phyloP scores from a whole-genome alignment of 441 rosid genomes.

The Mallotus repandus region DNA sequence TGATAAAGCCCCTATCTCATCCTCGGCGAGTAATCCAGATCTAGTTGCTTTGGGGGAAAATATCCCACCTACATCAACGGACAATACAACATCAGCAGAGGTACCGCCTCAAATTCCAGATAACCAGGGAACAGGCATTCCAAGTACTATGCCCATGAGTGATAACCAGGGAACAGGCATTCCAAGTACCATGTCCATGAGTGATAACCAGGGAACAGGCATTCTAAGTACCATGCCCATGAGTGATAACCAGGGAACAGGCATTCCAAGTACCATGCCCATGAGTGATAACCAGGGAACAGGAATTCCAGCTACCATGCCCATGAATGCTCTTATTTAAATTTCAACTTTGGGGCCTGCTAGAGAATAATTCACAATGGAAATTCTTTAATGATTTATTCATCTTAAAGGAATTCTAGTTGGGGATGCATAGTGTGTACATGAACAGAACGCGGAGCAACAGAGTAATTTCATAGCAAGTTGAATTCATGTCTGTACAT shows the following conservation, averaged over 20 bases:
- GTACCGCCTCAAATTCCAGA: slow-evolving; percentile 30
- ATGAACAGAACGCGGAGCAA: not conserved
- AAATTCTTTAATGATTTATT: slow-evolving; percentile 13
- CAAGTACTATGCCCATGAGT: slow-evolving; percentile 7
- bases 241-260: not conserved
- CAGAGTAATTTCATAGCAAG: not conserved
- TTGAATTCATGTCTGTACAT: not conserved
- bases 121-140: slow-evolving; percentile 19
- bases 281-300: not conserved
- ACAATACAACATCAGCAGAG: slow-evolving; percentile 22
- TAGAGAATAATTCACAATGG: not conserved
- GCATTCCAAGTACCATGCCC: no score
- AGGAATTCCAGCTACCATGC: no score
- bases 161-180: slow-evolving; percentile 21
- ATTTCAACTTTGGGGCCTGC: not conserved
- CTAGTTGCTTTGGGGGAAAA: slow-evolving; percentile 29
- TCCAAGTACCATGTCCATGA: not conserved
- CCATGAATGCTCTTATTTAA: slow-evolving; percentile 6
- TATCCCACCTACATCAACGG: slow-evolving; percentile 24
- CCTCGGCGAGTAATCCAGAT: slow-evolving; percentile 34
- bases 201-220: not conserved
- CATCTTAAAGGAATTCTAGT: not conserved
- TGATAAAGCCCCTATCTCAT: slow-evolving; percentile 27
- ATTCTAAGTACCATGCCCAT: not conserved
- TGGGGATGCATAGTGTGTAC: not conserved